Evolutionary conservation across 2,329 filamentous ascomycete genomes (phyloP), one percentile per base, ranked within the genome.

Genomic region (Fusarium floridanum): DNA sequence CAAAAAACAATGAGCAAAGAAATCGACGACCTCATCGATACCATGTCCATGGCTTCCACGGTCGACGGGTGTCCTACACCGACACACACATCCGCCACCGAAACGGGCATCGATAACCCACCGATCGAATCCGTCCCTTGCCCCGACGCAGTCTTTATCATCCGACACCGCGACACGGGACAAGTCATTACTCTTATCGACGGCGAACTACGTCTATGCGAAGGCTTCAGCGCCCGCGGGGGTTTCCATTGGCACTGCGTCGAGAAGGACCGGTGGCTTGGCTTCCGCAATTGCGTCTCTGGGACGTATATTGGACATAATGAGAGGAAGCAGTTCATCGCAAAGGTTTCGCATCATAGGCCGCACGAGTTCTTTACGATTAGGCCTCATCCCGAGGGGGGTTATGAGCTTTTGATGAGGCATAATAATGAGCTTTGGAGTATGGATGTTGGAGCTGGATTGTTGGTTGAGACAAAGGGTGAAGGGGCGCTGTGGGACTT

Each of bases 201-300:
- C 39, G 82, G 82, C 2, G 57, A 78, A 11, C 66, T 83, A 6
- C 64, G 71, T 9, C 77, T 84, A 0, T 66, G 36, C 11, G 61
- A 76, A 2, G 70, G 71, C 3, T 20, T 74, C 29, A 68, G 59
- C 14, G 29, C 71, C 3, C 64, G 66, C 14, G 74, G 78, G 36
- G 76, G 79, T 14, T 78, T 77, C 29, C 81, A 84, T 55, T 85
- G 84, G 84, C 61, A 70, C 22, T 85, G 84, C 61, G 78, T 82
- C 17, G 82, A 84, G 39, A 78, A 73, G 32, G 76, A 82, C 6
- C 81, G 83, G 3, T 85, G 82, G 82, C 70, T 84, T 0, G 84
- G 83, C 0, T 85, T 85, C 61, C 76, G 76, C 24, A 83, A 84
- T 67, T 77, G 76, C 20, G 77, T 80, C 4, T 82, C 81, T 2